Percentiles rank a stretch among this genome's conserved stretches.
Conservation (phyloP, 768 basidiomycete species). For the Amanita inopinata region DNA sequence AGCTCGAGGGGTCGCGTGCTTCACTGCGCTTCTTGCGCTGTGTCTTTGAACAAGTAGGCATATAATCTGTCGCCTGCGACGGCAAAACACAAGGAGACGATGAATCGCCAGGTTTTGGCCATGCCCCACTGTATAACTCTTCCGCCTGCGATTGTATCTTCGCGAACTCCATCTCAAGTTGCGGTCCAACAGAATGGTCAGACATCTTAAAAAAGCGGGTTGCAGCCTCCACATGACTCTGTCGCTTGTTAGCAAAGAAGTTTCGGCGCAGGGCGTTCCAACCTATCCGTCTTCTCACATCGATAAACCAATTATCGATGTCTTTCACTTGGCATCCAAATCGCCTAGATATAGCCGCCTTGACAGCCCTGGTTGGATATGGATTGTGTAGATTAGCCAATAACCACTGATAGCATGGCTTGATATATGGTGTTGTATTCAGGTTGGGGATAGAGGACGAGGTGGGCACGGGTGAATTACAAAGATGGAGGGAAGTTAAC, state of each 20-base stretch:
- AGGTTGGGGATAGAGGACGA: background rate
- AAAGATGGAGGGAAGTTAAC: background rate
- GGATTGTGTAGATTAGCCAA: constrained; percentile 39
- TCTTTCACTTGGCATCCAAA: constrained; percentile 18
- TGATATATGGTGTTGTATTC: constrained; percentile 19
- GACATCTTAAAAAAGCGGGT: constrained; percentile 20
- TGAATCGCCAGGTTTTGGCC: too few relatives aligned
- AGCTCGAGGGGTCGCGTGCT: too few relatives aligned
- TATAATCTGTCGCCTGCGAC: too few relatives aligned
- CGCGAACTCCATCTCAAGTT: background rate
- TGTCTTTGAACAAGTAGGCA: too few relatives aligned
- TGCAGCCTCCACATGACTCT: constrained; percentile 28
- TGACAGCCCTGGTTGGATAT: constrained; percentile 31
- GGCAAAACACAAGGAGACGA: too few relatives aligned
- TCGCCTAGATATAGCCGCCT: constrained; percentile 18
- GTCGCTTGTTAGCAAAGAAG: constrained; percentile 23
- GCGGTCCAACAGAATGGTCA: constrained; percentile 10
- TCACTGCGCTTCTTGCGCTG: too few relatives aligned
- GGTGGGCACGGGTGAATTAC: too few relatives aligned
- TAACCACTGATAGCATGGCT: constrained; percentile 31
- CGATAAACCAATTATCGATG: constrained; percentile 39
- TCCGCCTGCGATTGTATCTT: background rate
- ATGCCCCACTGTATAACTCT: too few relatives aligned
- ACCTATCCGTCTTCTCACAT: constrained; percentile 39
- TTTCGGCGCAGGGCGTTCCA: constrained; percentile 34